Conservation (phyloP, 495 filamentous ascomycete genomes). For the Penicillium lividum region DNA sequence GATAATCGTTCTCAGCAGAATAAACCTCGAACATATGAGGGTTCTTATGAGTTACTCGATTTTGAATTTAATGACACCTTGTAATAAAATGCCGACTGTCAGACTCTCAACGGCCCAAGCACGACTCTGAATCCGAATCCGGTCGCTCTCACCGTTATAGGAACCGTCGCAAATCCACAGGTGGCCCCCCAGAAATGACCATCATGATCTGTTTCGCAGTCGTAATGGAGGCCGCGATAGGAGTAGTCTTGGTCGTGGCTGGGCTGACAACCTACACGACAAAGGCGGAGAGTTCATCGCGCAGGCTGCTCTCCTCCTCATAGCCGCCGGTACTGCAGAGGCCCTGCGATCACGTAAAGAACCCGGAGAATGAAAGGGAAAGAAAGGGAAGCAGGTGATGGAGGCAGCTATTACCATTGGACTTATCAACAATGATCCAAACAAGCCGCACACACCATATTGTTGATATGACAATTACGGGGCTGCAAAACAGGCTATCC, state of each 20-base stretch:
- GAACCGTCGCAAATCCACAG: constrained; percentile 4
- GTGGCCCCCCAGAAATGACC: not conserved
- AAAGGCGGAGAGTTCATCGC: constrained; percentile 1
- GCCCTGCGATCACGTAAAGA: constrained; percentile 6
- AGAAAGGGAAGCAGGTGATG: constrained; percentile 10
- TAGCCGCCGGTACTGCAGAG: constrained; percentile 13
- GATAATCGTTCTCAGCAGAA: constrained; percentile 5
- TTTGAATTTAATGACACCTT: too few species aligned
- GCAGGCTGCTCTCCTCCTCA: constrained; percentile 10
- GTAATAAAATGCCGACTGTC: not conserved
- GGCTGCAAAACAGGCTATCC: not conserved
- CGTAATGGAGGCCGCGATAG: not conserved
- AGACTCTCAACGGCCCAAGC: constrained; percentile 3
- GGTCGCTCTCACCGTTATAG: constrained; percentile 6
- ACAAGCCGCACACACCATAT: constrained; percentile 10
- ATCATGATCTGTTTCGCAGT: not conserved
- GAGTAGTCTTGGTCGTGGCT: too few species aligned
- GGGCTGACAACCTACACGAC: not conserved
- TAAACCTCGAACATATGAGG: constrained; percentile 3
- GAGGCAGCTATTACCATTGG: constrained; percentile 9
- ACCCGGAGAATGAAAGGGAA: constrained; percentile 11
- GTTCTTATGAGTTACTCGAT: not conserved
- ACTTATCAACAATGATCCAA: constrained; percentile 9
- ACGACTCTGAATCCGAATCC: constrained; percentile 1
- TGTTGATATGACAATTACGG: constrained; percentile 5